Evolutionary conservation across 371 early-diverging fungal genomes (phyloP), one percentile per base, ranked within the genome.

Genomic region (Lichtheimia corymbifera): DNA sequence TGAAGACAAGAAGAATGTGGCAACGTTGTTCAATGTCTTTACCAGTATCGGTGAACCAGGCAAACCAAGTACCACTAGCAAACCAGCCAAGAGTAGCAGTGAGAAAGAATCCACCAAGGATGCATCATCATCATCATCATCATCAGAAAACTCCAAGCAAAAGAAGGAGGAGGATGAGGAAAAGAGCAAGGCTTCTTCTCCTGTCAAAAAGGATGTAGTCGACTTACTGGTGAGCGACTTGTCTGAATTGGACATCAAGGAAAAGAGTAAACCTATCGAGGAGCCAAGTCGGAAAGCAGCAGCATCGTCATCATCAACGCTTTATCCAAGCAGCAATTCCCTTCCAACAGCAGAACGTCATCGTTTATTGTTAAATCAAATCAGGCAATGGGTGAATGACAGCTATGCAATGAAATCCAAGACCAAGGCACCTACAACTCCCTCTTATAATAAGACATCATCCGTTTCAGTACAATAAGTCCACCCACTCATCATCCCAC

Each of bases 1-100:
- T 25, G 65, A 72, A 6, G 70, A 73, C 5, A 76, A 79, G 59
- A 69, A 79, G 42, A 55, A 73, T 18, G 57, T 76, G 56, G 65
- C 70, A 27, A 75, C 73, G 1, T 44, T 76, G 27, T 44, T 69
- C 52, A 76, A 73, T 53, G 67, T 64, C 3, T 69, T 76, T 52
- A 61, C 74, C 1, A 64, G 64, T 22, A 45, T 58, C 24, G 60
- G 47, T n/a, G 65, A 61, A 20, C 35, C 61, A 20, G 54, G 17
- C 28, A n/a, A 53, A 52, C 35, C 20, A 4, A 25, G 44, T 24
- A 4, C 35, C 11, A 35, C 11, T 11, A 35, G 35, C 11, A 35
- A 35, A 35, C 2, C 35, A 35, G 9, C 11, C 35, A 35, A 35
- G 7, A 30, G 43, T 44, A 25, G 17, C 49, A 52, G 22, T n/a